These are phyloP conservation scores for Discostella stelligera DNA, from an alignment of 352 stramenopile genomes.

Conservation along the genomic window DNA sequence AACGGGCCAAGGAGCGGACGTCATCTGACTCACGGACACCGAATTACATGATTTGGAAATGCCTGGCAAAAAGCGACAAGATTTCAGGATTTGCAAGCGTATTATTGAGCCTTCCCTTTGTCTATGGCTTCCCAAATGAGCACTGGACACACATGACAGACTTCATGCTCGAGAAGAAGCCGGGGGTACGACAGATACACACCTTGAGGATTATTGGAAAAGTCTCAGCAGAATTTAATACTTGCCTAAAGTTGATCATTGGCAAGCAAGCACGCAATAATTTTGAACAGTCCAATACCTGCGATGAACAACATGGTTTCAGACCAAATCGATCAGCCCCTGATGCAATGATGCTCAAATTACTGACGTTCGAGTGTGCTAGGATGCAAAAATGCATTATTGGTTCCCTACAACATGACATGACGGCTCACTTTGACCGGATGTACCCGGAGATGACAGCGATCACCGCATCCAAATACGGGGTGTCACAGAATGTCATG, in stretches of 20 bases:
- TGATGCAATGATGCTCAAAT: conserved; percentile 11
- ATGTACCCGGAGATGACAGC: conserved; percentile 5
- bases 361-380: conserved; percentile 14
- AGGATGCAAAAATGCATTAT: background rate
- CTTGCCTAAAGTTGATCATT: conserved; percentile 9
- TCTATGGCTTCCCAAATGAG: no score
- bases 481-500: background rate
- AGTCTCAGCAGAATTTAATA: no score
- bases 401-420: background rate
- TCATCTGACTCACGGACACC: no score
- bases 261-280: conserved; percentile 1
- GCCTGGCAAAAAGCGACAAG: no score
- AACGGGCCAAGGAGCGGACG: no score
- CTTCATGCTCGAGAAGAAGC: no score
- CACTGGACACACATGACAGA: no score
- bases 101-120: no score
- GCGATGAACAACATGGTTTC: conserved; percentile 17
- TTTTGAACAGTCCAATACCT: conserved; percentile 2
- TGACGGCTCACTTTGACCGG: conserved; percentile 12
- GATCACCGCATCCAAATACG: conserved; percentile 8
- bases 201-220: no score
- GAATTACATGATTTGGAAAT: no score
- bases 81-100: no score
- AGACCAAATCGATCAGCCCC: background rate
- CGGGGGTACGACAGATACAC: no score